Base-by-base conservation (phyloP, 1,284 basidiomycete species). In the Cutaneotrichosporon sp. region DNA sequence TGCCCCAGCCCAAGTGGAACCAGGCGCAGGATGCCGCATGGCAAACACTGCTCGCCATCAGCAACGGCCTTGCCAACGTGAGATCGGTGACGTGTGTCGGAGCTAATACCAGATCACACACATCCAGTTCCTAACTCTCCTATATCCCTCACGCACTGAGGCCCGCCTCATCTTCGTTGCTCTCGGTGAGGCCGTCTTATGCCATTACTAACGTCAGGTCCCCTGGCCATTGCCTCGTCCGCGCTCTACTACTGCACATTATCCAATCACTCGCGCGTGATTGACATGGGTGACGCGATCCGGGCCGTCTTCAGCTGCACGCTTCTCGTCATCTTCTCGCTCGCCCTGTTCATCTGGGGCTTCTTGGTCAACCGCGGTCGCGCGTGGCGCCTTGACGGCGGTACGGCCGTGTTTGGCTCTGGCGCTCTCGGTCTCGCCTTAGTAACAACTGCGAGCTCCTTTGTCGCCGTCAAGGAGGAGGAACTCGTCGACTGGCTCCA, bases 301-400 rank as follows among this genome's bases (percentile, higher is more conserved):
- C 21, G 67, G 65, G 21, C 14, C 64, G 69, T 32, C 57, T 62
- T 26, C 26, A 40, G 38, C 30, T 42, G 92, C 5, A 91, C 95
- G 0, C 87, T 99, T 26, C 91, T 94, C 21, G 85, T 99, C 58
- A 88, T 99, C 62, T 99, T 98, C 82, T 94, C 92, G 5, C 82
- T 86, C 52, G 88, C 91, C 2, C 88, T 99, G 61, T 84, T 94
- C 74, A 46, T 97, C 66, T 99, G 96, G 96, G 97, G 96, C 49
- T 85, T 91, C 65, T 81, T 92, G 60, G 87, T 99, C 70, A 98
- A 98, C 75, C 86, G 93, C 34, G 85, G 87, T 58, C 87, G 92
- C 61, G 97, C 97, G 1, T 99, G 96, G 96, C 86, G 95, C 18
- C 91, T 90, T 0, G 92, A 95, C 72, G 96, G 96, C 14, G 96